phyloP scores from a whole-genome alignment of 192 early-diverging fungal genomes.

The Coemansia sp. region DNA sequence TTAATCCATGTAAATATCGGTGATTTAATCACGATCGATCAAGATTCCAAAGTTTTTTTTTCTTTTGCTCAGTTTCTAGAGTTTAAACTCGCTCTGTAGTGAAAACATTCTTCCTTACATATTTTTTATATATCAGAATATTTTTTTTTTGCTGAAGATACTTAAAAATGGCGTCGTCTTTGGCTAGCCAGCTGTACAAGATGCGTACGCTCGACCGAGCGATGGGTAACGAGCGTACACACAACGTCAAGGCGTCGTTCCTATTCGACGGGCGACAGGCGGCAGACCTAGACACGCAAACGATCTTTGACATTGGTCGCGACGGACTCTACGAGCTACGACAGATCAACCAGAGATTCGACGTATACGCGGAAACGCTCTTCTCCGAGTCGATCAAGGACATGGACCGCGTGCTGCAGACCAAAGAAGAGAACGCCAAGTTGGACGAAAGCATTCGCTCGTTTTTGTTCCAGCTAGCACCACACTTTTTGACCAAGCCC shows the following conservation, averaged over 20 bases:
- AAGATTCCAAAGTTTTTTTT: neutral
- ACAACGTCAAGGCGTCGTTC: conserved; percentile 73
- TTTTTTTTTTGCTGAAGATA: neutral
- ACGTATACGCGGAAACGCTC: conserved; percentile 68
- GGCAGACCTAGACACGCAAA: conserved; percentile 86
- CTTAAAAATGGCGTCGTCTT: conserved; percentile 60
- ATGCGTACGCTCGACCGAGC: conserved; percentile 65
- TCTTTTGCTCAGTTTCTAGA: neutral
- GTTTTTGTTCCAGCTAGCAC: conserved; percentile 81
- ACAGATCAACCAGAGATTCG: conserved; percentile 66
- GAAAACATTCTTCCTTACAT: neutral
- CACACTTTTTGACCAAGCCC: conserved; percentile 83
- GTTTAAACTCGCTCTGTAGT: neutral
- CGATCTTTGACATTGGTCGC: conserved; percentile 81
- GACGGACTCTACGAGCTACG: conserved; percentile 79
- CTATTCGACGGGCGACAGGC: conserved; percentile 83
- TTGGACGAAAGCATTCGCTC: conserved; percentile 74
- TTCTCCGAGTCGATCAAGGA: conserved; percentile 83
- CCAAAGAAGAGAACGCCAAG: conserved; percentile 76
- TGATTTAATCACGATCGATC: neutral
- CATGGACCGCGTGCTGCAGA: conserved; percentile 78
- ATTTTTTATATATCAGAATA: conserved; percentile 4
- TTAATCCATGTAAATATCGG: no score
- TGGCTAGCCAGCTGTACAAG: conserved; percentile 67
- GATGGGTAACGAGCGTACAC: conserved; percentile 58